Conservation (phyloP, 2,329 filamentous ascomycete species). For the Phoma sp. region DNA sequence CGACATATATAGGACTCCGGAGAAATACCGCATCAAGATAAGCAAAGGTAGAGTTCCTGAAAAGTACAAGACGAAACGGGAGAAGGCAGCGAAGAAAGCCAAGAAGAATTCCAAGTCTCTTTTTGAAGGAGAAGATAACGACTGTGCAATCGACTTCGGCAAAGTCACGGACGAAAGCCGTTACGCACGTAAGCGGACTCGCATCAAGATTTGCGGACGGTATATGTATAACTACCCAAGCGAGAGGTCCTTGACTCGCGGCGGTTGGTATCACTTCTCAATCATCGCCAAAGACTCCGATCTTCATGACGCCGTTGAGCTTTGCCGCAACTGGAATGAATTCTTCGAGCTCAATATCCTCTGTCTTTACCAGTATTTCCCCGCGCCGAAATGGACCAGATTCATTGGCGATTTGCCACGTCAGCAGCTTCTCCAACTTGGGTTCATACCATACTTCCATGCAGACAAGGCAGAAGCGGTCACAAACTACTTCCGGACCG, state of each 20-base stretch:
- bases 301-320: conserved; percentile 52
- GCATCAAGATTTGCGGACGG: conserved; percentile 55
- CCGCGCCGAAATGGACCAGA: conserved; percentile 53
- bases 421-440: conserved; percentile 51
- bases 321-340: conserved; percentile 59
- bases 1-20: conserved; percentile 8
- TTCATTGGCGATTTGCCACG: conserved; percentile 50
- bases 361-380: conserved; percentile 55
- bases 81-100: conserved; percentile 35
- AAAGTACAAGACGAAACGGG: conserved; percentile 39
- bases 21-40: conserved; percentile 14
- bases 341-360: conserved; percentile 57
- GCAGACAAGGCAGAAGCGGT: conserved; percentile 42
- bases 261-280: conserved; percentile 59
- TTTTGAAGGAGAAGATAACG: conserved; percentile 8
- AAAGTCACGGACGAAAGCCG: conserved; percentile 43
- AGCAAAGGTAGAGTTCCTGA: conserved; percentile 20
- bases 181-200: conserved; percentile 48
- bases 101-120: conserved; percentile 3
- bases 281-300: conserved; percentile 57
- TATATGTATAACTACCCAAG: conserved; percentile 60
- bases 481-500: conserved; percentile 41
- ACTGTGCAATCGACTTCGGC: conserved; percentile 45
- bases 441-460: conserved; percentile 47
- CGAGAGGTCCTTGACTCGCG: conserved; percentile 54